Percentiles rank a stretch among this genome's conserved stretches.
These are phyloP conservation scores for Bryoerythrophyllum caledonicum DNA, from an alignment of 225 moss, liverwort and hornwort genomes.

Conservation along the genomic window DNA sequence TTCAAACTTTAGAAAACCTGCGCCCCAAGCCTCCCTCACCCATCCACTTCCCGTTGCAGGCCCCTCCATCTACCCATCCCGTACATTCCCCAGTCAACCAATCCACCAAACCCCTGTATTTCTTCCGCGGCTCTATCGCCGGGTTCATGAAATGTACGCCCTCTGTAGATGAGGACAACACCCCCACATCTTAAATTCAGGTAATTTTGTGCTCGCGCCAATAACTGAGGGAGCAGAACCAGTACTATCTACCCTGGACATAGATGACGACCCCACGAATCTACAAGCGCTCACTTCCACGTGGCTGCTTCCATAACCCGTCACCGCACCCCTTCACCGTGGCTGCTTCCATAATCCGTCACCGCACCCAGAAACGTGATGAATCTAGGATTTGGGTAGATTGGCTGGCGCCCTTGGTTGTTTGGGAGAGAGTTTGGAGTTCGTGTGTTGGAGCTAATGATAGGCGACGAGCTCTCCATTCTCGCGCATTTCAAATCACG, in stretches of 20 bases:
- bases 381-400: background rate
- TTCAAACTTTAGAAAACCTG: slow-evolving; percentile 11
- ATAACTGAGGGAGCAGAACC: background rate
- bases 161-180: too few species aligned
- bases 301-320: background rate
- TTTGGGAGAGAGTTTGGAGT: background rate
- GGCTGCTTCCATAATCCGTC: background rate
- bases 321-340: background rate
- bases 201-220: background rate
- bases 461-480: slow-evolving; percentile 17
- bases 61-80: background rate
- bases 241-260: fast-evolving
- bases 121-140: too few species aligned
- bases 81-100: background rate
- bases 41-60: slow-evolving; percentile 2
- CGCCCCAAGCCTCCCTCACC: background rate
- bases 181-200: background rate
- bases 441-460: slow-evolving; percentile 9
- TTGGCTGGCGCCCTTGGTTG: background rate
- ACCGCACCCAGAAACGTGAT: background rate
- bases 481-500: slow-evolving; percentile 25
- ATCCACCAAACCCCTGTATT: background rate
- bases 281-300: too few species aligned
- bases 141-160: too few species aligned
- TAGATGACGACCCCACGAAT: background rate